These are phyloP conservation scores for Tetraselmis chui DNA, from an alignment of 139 green algal species.

Conservation along the genomic window DNA sequence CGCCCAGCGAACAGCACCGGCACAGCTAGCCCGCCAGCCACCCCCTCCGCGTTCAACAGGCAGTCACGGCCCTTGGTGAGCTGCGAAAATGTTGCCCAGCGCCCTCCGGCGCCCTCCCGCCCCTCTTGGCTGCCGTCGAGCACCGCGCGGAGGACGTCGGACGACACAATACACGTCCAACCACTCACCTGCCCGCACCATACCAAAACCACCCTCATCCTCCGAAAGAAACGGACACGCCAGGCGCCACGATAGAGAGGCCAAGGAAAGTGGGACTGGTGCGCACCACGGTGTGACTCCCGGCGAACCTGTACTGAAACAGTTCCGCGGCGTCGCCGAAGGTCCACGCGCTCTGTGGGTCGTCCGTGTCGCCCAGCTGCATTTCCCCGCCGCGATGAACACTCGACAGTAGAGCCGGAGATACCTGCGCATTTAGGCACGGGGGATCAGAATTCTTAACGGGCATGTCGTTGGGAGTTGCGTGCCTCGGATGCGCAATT, in stretches of 20 bases:
- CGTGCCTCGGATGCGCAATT: too few relatives aligned
- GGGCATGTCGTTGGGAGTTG: too few relatives aligned
- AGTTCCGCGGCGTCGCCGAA: not conserved
- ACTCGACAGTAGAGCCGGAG: not conserved
- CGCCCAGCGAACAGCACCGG: not conserved
- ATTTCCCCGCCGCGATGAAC: not conserved
- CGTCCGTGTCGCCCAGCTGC: not conserved
- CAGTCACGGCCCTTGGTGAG: not conserved
- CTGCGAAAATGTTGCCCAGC: not conserved
- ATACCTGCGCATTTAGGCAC: too few relatives aligned
- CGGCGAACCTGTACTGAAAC: not conserved
- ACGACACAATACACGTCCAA: not conserved
- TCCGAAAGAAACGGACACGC: too few relatives aligned
- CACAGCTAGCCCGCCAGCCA: not conserved
- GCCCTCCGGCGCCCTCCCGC: not conserved
- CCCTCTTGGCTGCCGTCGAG: not conserved
- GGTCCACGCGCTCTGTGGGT: not conserved
- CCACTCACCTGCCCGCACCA: not conserved
- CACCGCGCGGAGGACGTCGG: not conserved
- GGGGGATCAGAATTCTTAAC: too few relatives aligned
- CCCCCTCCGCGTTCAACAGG: not conserved
- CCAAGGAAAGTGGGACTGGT: not conserved
- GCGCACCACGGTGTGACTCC: not conserved
- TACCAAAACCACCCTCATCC: too few relatives aligned
- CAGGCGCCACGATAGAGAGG: too few relatives aligned